A percentile compares a stretch with the other conserved stretches of the same genome.
These are phyloP conservation scores for Sordaria brevicollis DNA, from an alignment of 495 filamentous ascomycete species.

Conservation along the genomic window DNA sequence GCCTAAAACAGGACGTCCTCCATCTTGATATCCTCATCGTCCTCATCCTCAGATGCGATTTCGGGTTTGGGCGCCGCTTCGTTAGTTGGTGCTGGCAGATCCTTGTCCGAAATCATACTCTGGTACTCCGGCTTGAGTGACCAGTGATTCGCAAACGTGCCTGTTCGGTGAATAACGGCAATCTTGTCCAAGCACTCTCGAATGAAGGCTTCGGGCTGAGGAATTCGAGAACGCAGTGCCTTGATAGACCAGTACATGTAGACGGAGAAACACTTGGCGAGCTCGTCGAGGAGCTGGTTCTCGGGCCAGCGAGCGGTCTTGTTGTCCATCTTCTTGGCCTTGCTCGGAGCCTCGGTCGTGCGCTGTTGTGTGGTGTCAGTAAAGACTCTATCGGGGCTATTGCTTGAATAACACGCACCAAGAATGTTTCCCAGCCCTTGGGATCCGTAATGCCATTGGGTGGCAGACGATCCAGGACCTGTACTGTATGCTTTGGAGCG, in stretches of 20 bases:
- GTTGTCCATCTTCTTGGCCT: conserved; percentile 52
- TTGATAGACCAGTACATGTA: conserved; percentile 89
- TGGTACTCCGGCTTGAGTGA: conserved; percentile 65
- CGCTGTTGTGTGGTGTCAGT: neutral
- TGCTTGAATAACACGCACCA: conserved; percentile 36
- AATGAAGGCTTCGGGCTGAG: conserved; percentile 86
- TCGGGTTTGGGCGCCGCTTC: conserved; percentile 27
- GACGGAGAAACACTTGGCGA: conserved; percentile 70
- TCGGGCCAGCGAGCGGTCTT: conserved; percentile 80
- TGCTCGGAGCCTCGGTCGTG: conserved; percentile 33
- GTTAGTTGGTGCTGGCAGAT: conserved; percentile 40
- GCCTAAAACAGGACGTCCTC: conserved; percentile 49
- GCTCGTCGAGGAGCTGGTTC: conserved; percentile 72
- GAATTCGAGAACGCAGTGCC: conserved; percentile 55
- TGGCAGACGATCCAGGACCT: conserved; percentile 29
- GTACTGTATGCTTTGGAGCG: conserved; percentile 47
- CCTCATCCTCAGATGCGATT: conserved; percentile 48
- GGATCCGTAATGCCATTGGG: conserved; percentile 32
- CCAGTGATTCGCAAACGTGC: conserved; percentile 75
- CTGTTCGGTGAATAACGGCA: conserved; percentile 67
- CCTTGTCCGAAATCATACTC: conserved; percentile 39
- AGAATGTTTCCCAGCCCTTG: conserved; percentile 42
- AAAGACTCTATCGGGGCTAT: neutral
- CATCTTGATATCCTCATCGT: conserved; percentile 61
- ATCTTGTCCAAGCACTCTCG: conserved; percentile 75